Percentiles rank a stretch among this genome's conserved stretches.
Conservation (phyloP, 2,329 filamentous ascomycete genomes). For the Colletotrichum simmondsii region DNA sequence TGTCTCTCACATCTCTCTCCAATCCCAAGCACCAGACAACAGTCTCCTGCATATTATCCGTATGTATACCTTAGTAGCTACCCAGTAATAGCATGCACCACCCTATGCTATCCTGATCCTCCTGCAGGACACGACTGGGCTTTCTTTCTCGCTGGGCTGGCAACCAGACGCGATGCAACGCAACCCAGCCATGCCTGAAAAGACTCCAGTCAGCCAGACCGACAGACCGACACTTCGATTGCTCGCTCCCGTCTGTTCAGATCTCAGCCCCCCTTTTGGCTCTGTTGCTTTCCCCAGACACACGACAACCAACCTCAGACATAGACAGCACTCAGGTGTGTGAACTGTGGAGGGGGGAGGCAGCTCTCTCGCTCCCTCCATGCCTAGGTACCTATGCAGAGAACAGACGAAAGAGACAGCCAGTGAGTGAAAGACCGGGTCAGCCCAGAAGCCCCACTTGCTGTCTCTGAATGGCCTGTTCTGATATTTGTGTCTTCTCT, state of each 20-base stretch:
- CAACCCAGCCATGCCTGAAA: constrained; percentile 6
- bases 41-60: neutral
- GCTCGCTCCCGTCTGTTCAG: neutral
- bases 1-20: neutral
- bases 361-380: neutral
- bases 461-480: constrained; percentile 21
- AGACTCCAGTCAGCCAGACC: neutral
- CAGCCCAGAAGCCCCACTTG: constrained; percentile 5
- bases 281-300: neutral
- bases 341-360: neutral
- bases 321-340: neutral
- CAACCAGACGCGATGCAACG: constrained; percentile 24
- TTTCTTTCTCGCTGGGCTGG: constrained; percentile 15
- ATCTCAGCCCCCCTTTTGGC: neutral
- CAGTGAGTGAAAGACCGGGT: neutral
- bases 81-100: neutral
- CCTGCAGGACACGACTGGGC: neutral
- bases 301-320: neutral
- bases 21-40: neutral
- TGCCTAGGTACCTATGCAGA: neutral
- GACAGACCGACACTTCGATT: constrained; percentile 6
- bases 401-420: neutral
- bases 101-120: neutral
- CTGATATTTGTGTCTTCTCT: neutral
- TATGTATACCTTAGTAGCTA: neutral